Evolutionary conservation across 106 monocot genomes (phyloP).

Genomic region (Apostasia ramifera): DNA sequence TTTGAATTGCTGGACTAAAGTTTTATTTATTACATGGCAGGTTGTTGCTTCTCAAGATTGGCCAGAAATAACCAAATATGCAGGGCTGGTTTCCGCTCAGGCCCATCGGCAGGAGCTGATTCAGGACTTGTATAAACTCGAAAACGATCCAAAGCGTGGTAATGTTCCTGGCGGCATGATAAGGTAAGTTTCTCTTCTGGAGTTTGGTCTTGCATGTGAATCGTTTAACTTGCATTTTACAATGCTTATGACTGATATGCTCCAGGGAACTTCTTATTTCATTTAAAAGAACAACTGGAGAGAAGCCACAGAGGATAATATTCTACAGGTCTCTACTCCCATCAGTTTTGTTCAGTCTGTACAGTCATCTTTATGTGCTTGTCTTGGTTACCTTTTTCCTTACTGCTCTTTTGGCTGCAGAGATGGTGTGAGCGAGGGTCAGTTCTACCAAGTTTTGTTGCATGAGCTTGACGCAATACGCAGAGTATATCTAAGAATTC

Average conservation of each 20-base stretch:
- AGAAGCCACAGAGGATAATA: conserved; percentile 50
- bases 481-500: conserved; percentile 12
- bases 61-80: conserved; percentile 60
- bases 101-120: conserved; percentile 33
- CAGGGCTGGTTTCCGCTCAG: conserved; percentile 32
- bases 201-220: background rate
- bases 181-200: conserved; percentile 11
- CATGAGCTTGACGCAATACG: conserved; percentile 48
- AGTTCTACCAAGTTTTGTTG: conserved; percentile 59
- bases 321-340: conserved; percentile 40
- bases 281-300: conserved; percentile 49
- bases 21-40: conserved; percentile 5
- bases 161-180: conserved; percentile 45
- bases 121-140: conserved; percentile 34
- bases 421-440: conserved; percentile 67
- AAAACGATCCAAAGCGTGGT: conserved; percentile 40
- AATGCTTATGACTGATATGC: background rate
- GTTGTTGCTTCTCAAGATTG: conserved; percentile 59
- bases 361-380: background rate
- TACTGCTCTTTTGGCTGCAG: conserved; percentile 14
- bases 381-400: background rate
- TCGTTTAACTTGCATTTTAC: background rate
- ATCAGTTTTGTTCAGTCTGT: background rate
- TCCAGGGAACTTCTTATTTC: conserved; percentile 70
- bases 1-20: background rate